phyloP scores from a whole-genome alignment of 306 rosid species.

The Sphenostylis stenocarpa region DNA sequence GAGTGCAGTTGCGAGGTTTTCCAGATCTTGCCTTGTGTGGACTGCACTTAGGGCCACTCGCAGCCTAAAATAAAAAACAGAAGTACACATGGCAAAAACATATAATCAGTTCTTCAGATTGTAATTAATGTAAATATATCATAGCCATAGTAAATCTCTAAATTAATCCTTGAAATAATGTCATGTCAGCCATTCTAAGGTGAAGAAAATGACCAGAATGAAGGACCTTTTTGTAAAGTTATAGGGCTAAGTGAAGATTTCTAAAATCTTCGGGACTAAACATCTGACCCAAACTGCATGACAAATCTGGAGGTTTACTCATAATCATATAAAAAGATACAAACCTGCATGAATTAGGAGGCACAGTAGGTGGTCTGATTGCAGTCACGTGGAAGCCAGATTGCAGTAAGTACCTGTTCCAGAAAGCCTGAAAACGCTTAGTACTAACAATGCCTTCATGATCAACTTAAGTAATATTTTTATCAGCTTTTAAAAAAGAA shows the following conservation, averaged over 20 bases:
- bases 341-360: constrained; percentile 97
- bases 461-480: not conserved
- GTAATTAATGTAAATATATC: not conserved
- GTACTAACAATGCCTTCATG: constrained; percentile 2
- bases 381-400: constrained; percentile 97
- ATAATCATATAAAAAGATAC: not conserved
- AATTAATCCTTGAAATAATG: not conserved
- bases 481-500: not conserved
- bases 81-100: not conserved
- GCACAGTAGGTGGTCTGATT: constrained; percentile 94
- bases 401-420: constrained; percentile 72
- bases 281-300: not conserved
- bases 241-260: not conserved
- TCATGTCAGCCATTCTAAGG: too few relatives aligned
- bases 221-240: too few relatives aligned
- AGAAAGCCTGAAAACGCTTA: constrained; percentile 24
- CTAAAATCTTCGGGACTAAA: not conserved
- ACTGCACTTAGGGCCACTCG: constrained; percentile 78
- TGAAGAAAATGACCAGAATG: too few relatives aligned
- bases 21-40: constrained; percentile 76
- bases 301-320: not conserved
- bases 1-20: constrained; percentile 66
- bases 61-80: constrained; percentile 47
- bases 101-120: not conserved
- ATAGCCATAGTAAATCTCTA: not conserved